Evolutionary conservation across 2,329 filamentous ascomycete species (phyloP).

Genomic region (Akanthomyces lecanii): DNA sequence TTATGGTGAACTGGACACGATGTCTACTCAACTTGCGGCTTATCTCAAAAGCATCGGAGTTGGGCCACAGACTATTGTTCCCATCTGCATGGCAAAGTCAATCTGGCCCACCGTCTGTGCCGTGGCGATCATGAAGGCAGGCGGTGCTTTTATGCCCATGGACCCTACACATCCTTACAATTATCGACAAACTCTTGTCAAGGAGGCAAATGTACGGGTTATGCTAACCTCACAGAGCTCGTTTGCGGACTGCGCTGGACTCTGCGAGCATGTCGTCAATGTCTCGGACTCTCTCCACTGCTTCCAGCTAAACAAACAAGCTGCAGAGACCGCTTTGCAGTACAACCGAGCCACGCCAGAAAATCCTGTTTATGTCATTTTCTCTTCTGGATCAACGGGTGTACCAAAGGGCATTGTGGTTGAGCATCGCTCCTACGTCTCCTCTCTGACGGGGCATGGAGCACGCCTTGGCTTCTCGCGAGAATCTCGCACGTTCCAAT

Average conservation of each 20-base stretch:
- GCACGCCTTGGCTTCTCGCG: not conserved
- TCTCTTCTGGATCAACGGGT: slow-evolving; percentile 20
- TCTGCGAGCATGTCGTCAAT: slow-evolving; percentile 2
- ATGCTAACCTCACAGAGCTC: not conserved
- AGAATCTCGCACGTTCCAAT: slow-evolving; percentile 1
- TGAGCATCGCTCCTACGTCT: slow-evolving; percentile 10
- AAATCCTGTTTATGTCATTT: slow-evolving; percentile 11
- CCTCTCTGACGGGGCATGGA: not conserved
- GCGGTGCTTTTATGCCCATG: slow-evolving; percentile 21
- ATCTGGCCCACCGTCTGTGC: slow-evolving; percentile 22
- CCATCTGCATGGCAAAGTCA: slow-evolving; percentile 33
- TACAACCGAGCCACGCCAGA: not conserved
- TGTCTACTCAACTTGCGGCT: not conserved
- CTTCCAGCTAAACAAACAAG: not conserved
- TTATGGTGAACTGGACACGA: slow-evolving; percentile 16
- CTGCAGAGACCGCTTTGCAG: not conserved
- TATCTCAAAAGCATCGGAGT: slow-evolving; percentile 21
- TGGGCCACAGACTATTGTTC: slow-evolving; percentile 23
- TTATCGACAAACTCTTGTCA: not conserved
- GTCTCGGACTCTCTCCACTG: not conserved
- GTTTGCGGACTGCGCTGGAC: not conserved
- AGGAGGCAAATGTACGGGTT: not conserved
- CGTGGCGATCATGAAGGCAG: slow-evolving; percentile 22
- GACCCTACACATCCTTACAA: slow-evolving; percentile 15
- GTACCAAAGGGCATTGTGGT: slow-evolving; percentile 20